Percentiles rank a stretch among this genome's conserved stretches.
These are phyloP conservation scores for Epichloe scottii DNA, from an alignment of 2,329 filamentous ascomycete species.

Conservation along the genomic window DNA sequence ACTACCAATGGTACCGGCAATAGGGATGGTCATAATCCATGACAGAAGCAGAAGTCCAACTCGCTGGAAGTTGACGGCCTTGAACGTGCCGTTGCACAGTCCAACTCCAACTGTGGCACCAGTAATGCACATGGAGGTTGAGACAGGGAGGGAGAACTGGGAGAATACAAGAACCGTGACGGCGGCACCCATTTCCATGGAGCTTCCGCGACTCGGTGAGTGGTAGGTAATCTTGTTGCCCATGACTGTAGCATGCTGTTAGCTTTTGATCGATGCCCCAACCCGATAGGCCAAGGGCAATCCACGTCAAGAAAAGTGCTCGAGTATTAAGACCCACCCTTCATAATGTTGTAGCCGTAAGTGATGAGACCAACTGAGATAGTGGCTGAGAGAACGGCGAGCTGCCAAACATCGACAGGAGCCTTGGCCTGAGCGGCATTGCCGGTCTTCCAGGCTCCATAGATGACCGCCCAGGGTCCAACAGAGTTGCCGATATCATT, in stretches of 20 bases:
- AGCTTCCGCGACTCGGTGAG: slow-evolving; percentile 42
- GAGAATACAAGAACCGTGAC: slow-evolving; percentile 67
- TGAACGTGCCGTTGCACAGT: slow-evolving; percentile 59
- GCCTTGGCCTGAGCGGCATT: slow-evolving; percentile 48
- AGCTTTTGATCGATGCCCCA: too few relatives aligned
- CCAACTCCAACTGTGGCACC: slow-evolving; percentile 68
- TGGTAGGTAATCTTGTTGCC: slow-evolving; percentile 71
- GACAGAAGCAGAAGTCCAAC: slow-evolving; percentile 53
- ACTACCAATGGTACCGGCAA: slow-evolving; percentile 29
- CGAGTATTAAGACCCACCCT: slow-evolving; percentile 34
- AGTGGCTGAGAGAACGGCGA: slow-evolving; percentile 51
- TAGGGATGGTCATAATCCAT: slow-evolving; percentile 38
- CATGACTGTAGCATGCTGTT: slow-evolving; percentile 42
- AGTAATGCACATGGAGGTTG: slow-evolving; percentile 69
- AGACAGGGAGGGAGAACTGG: slow-evolving; percentile 63
- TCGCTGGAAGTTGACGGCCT: slow-evolving; percentile 66
- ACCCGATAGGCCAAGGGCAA: neutral
- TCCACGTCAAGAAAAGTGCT: too few relatives aligned
- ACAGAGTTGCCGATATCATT: slow-evolving; percentile 67
- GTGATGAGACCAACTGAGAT: slow-evolving; percentile 58
- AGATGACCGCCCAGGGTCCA: slow-evolving; percentile 59
- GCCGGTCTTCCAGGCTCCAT: slow-evolving; percentile 52
- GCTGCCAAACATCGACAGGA: slow-evolving; percentile 60
- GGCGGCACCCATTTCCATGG: slow-evolving; percentile 71
- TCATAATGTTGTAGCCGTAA: slow-evolving; percentile 78